These are phyloP conservation scores for Alternaria triticimaculans DNA, from an alignment of 2,329 filamentous ascomycete genomes.

Conservation along the genomic window DNA sequence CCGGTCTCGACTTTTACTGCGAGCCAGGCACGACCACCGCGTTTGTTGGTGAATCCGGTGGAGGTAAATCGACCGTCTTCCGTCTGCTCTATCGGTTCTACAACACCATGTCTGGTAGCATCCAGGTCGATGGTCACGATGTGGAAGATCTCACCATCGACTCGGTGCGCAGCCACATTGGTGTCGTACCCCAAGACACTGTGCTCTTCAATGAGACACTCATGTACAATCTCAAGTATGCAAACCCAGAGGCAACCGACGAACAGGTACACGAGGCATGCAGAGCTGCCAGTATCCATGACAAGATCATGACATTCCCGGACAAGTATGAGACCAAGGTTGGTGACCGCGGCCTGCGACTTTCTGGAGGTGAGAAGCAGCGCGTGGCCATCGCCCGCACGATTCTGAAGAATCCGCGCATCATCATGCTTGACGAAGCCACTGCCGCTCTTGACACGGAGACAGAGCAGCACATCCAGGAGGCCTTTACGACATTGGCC, in stretches of 20 bases:
- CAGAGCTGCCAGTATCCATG: constrained; percentile 86
- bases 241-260: constrained; percentile 79
- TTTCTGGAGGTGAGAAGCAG: constrained; percentile 93
- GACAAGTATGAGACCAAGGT: constrained; percentile 90
- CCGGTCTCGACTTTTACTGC: constrained; percentile 84
- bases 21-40: constrained; percentile 91
- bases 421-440: constrained; percentile 92
- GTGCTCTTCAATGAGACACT: constrained; percentile 92
- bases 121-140: constrained; percentile 83
- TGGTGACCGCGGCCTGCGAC: constrained; percentile 83
- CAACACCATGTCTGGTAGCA: constrained; percentile 79
- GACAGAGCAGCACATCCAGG: constrained; percentile 92
- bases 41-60: constrained; percentile 94
- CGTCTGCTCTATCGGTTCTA: constrained; percentile 96
- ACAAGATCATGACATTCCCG: constrained; percentile 87
- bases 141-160: constrained; percentile 90
- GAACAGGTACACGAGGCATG: constrained; percentile 84
- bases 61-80: constrained; percentile 96
- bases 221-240: constrained; percentile 94
- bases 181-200: constrained; percentile 96
- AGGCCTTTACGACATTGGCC: constrained; percentile 80
- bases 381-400: constrained; percentile 92
- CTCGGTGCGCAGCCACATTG: constrained; percentile 88
- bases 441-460: constrained; percentile 91
- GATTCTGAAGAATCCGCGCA: constrained; percentile 87